Percentiles rank a stretch among this genome's conserved stretches.
Conservation (phyloP, 495 filamentous ascomycete species). For the Podospora didyma region DNA sequence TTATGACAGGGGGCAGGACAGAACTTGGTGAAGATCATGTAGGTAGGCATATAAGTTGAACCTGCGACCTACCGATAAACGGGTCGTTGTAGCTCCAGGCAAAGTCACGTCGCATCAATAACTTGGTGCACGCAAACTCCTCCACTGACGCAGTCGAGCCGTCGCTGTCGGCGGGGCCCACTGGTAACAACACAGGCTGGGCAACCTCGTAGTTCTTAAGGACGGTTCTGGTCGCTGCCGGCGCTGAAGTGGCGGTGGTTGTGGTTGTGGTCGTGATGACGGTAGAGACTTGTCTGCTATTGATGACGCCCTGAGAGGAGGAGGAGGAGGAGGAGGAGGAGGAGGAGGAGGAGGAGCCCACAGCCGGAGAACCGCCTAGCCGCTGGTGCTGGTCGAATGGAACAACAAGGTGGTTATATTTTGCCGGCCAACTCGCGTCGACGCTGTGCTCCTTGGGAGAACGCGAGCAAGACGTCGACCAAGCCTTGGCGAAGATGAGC, state of each 20-base stretch:
- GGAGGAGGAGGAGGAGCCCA: neutral
- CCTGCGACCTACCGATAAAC: slow-evolving; percentile 60
- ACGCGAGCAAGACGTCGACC: neutral
- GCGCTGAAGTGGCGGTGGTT: slow-evolving; percentile 15
- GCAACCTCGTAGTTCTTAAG: slow-evolving; percentile 67
- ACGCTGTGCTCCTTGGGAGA: no score
- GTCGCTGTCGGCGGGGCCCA: slow-evolving; percentile 38
- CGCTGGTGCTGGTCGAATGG: no score
- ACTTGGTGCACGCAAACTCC: slow-evolving; percentile 41
- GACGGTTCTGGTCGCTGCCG: slow-evolving; percentile 23
- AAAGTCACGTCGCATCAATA: slow-evolving; percentile 72
- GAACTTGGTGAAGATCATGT: neutral
- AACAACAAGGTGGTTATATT: no score
- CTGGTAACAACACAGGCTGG: slow-evolving; percentile 54
- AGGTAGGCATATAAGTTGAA: neutral
- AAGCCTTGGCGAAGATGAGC: slow-evolving; percentile 1
- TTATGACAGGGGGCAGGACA: neutral
- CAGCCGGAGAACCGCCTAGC: neutral
- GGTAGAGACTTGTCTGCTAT: neutral
- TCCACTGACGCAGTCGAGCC: slow-evolving; percentile 16
- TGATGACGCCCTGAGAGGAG: neutral
- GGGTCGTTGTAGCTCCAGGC: slow-evolving; percentile 73
- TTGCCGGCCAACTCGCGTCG: no score
- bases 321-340: neutral
- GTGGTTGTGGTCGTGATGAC: slow-evolving; percentile 12